Percentiles rank a stretch among this genome's conserved stretches.
phyloP scores from a whole-genome alignment of 2,329 filamentous ascomycete species.

The Aspergillus uvarum region DNA sequence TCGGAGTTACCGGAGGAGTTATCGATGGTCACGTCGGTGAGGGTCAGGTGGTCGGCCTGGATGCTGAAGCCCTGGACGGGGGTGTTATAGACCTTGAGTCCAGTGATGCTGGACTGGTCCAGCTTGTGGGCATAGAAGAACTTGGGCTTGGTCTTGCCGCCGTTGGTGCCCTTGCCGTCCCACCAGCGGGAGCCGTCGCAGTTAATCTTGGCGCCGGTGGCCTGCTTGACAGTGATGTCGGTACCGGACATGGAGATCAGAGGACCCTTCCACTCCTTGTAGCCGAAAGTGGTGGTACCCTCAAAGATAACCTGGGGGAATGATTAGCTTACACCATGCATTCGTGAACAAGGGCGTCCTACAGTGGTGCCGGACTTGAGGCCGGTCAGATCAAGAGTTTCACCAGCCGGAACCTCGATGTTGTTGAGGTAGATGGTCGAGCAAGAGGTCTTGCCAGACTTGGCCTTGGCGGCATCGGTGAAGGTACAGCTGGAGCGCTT shows the following conservation, averaged over 20 bases:
- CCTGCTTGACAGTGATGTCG: conserved; percentile 50
- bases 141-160: conserved; percentile 64
- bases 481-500: conserved; percentile 30
- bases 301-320: conserved; percentile 56
- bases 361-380: conserved; percentile 36
- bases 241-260: conserved; percentile 62
- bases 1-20: conserved; percentile 54
- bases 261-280: conserved; percentile 65
- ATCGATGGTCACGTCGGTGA: conserved; percentile 57
- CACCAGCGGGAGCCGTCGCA: conserved; percentile 60
- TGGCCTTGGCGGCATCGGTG: conserved; percentile 29
- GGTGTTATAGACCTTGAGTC: conserved; percentile 35
- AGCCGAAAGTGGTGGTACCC: conserved; percentile 66
- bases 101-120: conserved; percentile 30
- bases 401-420: conserved; percentile 38
- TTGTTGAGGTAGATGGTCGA: conserved; percentile 40
- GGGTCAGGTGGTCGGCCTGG: conserved; percentile 50
- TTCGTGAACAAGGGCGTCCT: not conserved
- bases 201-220: conserved; percentile 53
- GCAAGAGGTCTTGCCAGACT: conserved; percentile 32
- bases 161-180: conserved; percentile 61
- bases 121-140: conserved; percentile 54
- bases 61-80: conserved; percentile 40
- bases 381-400: conserved; percentile 38
- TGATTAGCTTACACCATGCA: not conserved